Evolutionary conservation across 768 basidiomycete species (phyloP).

Genomic region (Hygrophorus pudorinus): DNA sequence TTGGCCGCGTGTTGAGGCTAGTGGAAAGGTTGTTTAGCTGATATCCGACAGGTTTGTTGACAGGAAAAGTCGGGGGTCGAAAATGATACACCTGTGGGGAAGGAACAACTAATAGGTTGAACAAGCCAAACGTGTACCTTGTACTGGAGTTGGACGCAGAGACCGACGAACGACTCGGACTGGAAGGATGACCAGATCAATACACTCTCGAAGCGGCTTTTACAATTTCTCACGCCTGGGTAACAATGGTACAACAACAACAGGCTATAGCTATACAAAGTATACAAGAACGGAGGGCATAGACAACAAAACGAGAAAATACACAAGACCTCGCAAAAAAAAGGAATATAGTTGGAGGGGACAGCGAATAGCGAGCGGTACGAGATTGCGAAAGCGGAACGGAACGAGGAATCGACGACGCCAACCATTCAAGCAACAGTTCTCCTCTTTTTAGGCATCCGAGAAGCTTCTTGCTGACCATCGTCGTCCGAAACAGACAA

Average conservation of each 20-base stretch:
- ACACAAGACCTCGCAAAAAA: too few relatives aligned
- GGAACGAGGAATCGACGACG: not conserved
- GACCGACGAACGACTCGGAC: conserved; percentile 1
- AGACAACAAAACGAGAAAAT: too few relatives aligned
- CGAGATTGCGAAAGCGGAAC: too few relatives aligned
- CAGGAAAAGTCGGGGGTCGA: not conserved
- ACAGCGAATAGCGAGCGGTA: conserved; percentile 5
- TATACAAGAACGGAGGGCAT: too few relatives aligned
- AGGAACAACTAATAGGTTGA: not conserved
- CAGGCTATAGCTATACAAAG: too few relatives aligned
- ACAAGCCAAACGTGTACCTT: not conserved
- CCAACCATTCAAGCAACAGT: conserved; percentile 5
- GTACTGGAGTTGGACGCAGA: not conserved
- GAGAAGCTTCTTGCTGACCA: not conserved
- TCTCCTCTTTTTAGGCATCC: conserved; percentile 7
- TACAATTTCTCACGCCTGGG: too few relatives aligned
- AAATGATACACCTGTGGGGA: not conserved
- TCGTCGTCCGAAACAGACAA: not conserved
- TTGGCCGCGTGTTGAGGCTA: conserved; percentile 13
- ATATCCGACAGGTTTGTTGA: conserved; percentile 12
- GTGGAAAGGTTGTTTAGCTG: conserved; percentile 9
- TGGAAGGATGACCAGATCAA: not conserved
- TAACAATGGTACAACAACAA: too few relatives aligned
- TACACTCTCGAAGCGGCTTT: too few relatives aligned
- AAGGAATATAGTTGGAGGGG: conserved; percentile 1